Percentiles rank a stretch among this genome's conserved stretches.
These are phyloP conservation scores for Suzukiozyma palmioleophila DNA, from an alignment of 1,139 yeast species.

Conservation along the genomic window DNA sequence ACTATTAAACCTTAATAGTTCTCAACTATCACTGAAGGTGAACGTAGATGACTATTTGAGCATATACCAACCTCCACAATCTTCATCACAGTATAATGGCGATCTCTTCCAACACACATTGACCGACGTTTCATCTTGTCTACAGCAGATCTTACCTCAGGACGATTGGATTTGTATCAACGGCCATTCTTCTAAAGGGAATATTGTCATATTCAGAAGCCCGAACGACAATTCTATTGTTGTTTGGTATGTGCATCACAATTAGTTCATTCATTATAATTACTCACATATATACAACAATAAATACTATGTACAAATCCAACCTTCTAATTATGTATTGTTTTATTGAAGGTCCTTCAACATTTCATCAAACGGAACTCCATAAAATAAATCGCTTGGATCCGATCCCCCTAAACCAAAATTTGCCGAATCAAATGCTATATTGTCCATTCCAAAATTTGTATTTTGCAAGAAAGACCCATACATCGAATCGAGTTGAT, in stretches of 20 bases:
- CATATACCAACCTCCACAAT: conserved; percentile 3
- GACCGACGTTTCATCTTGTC: neutral
- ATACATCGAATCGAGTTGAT: neutral
- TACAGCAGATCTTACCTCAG: neutral
- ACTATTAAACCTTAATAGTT: conserved; percentile 1
- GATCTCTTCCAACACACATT: neutral
- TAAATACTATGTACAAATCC: neutral
- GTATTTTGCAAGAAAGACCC: neutral
- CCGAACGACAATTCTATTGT: neutral
- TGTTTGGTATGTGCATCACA: neutral
- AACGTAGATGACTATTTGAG: conserved; percentile 3
- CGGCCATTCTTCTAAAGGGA: neutral
- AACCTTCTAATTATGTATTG: neutral
- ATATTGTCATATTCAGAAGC: conserved; percentile 1
- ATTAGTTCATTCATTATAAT: neutral
- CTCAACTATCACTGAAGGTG: neutral
- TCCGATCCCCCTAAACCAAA: conserved; percentile 1
- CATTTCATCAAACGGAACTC: conserved; percentile 13
- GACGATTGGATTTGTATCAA: conserved; percentile 1
- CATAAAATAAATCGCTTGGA: conserved; percentile 11
- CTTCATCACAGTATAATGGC: neutral
- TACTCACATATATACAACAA: conserved; percentile 3
- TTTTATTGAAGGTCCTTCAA: conserved; percentile 11
- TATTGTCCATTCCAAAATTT: neutral
- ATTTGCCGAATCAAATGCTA: neutral